Conservation (phyloP, 495 filamentous ascomycete genomes). For the Neurospora sp. region DNA sequence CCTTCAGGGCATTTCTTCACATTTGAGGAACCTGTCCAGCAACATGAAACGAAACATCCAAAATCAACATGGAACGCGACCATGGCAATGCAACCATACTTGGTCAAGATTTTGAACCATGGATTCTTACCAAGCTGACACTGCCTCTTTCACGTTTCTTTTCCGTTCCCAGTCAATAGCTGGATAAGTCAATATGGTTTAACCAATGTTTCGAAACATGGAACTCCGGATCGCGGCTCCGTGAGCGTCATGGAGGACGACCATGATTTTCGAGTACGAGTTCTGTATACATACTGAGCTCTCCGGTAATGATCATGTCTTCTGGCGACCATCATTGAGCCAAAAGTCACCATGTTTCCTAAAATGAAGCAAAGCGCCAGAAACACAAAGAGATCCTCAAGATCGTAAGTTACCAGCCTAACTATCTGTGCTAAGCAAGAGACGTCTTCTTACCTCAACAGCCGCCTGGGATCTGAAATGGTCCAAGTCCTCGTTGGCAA, state of each 20-base stretch:
- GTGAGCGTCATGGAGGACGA: neutral
- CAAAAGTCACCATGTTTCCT: neutral
- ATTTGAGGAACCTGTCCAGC: neutral
- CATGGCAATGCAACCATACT: neutral
- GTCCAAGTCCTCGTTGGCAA: slow-evolving; percentile 34
- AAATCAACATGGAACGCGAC: neutral
- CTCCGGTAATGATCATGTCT: neutral
- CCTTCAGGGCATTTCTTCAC: neutral
- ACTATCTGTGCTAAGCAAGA: neutral
- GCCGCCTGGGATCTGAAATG: slow-evolving; percentile 19
- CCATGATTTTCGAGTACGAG: neutral
- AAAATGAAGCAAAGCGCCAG: neutral
- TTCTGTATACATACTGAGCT: neutral
- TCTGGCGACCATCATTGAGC: neutral
- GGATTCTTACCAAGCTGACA: neutral
- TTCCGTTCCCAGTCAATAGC: neutral
- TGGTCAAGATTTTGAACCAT: neutral
- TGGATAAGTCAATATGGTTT: neutral
- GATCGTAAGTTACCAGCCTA: neutral
- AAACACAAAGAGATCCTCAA: neutral
- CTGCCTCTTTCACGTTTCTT: neutral
- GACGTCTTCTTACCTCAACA: slow-evolving; percentile 1
- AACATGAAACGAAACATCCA: neutral
- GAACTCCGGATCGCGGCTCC: neutral
- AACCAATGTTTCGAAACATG: neutral